Evolutionary conservation across 1,284 basidiomycete species (phyloP).

Genomic region (Fomitopsis palustris): DNA sequence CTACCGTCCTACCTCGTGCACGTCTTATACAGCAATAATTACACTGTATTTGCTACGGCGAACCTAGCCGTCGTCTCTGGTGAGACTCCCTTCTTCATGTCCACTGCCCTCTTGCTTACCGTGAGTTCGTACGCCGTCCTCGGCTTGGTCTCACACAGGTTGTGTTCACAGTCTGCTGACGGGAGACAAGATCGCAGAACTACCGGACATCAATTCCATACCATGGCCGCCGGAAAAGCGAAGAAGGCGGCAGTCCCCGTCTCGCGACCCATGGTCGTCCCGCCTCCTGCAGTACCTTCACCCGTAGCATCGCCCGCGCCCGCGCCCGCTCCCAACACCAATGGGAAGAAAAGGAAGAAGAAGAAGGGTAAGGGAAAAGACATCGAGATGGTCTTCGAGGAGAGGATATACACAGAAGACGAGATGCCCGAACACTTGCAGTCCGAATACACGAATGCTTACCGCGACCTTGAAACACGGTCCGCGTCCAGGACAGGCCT

Average conservation of each 20-base stretch:
- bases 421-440: slow-evolving; percentile 26
- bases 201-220: no score
- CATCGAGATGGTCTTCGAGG: slow-evolving; percentile 19
- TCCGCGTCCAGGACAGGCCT: slow-evolving; percentile 31
- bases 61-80: no score
- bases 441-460: slow-evolving; percentile 17
- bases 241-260: not conserved
- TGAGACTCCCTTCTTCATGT: not conserved
- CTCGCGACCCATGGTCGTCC: not conserved
- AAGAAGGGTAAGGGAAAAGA: slow-evolving; percentile 40
- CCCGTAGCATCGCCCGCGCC: slow-evolving; percentile 5
- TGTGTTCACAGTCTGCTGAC: no score
- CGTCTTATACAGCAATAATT: no score
- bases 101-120: not conserved
- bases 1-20: no score
- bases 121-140: no score
- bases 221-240: slow-evolving; percentile 1
- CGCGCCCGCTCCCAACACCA: slow-evolving; percentile 6
- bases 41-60: no score
- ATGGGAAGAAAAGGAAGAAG: slow-evolving; percentile 46
- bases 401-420: slow-evolving; percentile 29
- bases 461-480: slow-evolving; percentile 12
- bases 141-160: no score
- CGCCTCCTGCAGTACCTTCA: not conserved
- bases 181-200: no score